Evolutionary conservation across 2,329 filamentous ascomycete genomes (phyloP).

Genomic region (Colletotrichum trifolii): DNA sequence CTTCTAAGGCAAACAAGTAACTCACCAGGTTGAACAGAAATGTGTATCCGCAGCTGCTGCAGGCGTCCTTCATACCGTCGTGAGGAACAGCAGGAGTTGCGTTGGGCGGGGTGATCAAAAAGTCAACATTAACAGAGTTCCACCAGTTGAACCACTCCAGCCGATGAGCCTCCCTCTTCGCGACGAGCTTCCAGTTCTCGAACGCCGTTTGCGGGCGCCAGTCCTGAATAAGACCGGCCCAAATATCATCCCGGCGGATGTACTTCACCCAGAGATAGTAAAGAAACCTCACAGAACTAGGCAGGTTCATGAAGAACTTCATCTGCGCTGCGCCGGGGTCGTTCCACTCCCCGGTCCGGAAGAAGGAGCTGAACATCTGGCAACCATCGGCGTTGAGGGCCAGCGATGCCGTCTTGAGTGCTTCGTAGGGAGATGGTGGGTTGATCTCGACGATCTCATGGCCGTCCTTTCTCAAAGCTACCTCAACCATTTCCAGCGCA

Average conservation of each 20-base stretch:
- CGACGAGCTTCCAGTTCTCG: constrained; percentile 86
- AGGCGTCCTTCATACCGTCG: constrained; percentile 84
- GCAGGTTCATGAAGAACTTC: constrained; percentile 77
- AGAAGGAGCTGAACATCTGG: constrained; percentile 80
- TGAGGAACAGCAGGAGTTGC: constrained; percentile 91
- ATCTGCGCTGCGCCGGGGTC: constrained; percentile 83
- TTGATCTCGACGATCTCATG: constrained; percentile 76
- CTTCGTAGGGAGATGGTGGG: constrained; percentile 79
- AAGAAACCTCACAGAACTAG: constrained; percentile 80
- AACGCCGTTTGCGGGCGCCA: constrained; percentile 80
- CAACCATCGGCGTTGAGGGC: constrained; percentile 89
- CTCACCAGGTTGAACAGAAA: constrained; percentile 89
- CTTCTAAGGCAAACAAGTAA: constrained; percentile 36
- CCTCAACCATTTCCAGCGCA: constrained; percentile 77
- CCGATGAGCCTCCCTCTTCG: constrained; percentile 81
- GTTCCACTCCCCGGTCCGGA: constrained; percentile 81
- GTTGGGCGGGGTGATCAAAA: constrained; percentile 86
- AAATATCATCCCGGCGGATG: constrained; percentile 77
- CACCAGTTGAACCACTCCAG: constrained; percentile 87
- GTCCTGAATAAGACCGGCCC: constrained; percentile 79
- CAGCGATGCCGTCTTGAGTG: constrained; percentile 79
- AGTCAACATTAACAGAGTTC: constrained; percentile 78
- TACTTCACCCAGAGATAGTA: constrained; percentile 93
- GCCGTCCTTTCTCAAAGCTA: constrained; percentile 75
- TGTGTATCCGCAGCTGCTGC: constrained; percentile 90